Percentiles rank a stretch among this genome's conserved stretches.
Evolutionary conservation across 805 yeast genomes (phyloP).

Genomic region (Kluyveromyces lactis): DNA sequence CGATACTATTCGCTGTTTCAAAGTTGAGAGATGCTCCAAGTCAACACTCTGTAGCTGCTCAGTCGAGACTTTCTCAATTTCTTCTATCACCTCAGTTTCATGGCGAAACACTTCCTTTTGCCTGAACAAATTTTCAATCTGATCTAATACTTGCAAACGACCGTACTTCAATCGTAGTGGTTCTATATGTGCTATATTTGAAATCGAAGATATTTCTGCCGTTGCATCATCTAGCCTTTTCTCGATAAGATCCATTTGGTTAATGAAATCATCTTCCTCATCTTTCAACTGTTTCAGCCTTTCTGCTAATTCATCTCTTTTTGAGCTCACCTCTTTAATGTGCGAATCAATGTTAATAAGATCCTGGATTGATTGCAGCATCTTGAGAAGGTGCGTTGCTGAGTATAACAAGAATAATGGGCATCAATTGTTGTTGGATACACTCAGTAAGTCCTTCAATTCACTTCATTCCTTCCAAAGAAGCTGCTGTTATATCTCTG

Average conservation of each 20-base stretch:
- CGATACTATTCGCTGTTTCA: not conserved
- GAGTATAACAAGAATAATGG: conserved; percentile 24
- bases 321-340: conserved; percentile 19
- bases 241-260: conserved; percentile 11
- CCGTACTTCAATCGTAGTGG: conserved; percentile 20
- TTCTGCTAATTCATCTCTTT: conserved; percentile 17
- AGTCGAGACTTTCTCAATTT: conserved; percentile 4
- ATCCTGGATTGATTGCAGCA: conserved; percentile 20
- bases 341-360: conserved; percentile 18
- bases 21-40: not conserved
- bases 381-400: not conserved
- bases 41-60: not conserved
- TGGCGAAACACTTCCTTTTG: not conserved
- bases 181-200: conserved; percentile 9
- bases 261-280: conserved; percentile 13
- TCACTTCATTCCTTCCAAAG: too few relatives aligned
- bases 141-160: conserved; percentile 7
- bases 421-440: conserved; percentile 75
- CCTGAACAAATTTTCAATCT: conserved; percentile 2
- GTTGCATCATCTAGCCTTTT: conserved; percentile 7
- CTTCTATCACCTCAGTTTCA: conserved; percentile 6
- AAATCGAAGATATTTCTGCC: conserved; percentile 8
- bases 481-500: too few relatives aligned
- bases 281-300: conserved; percentile 11
- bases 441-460: too few relatives aligned